Evolutionary conservation across 1,284 basidiomycete genomes (phyloP), one percentile per base, ranked within the genome.

Genomic region (Grifola frondosa): DNA sequence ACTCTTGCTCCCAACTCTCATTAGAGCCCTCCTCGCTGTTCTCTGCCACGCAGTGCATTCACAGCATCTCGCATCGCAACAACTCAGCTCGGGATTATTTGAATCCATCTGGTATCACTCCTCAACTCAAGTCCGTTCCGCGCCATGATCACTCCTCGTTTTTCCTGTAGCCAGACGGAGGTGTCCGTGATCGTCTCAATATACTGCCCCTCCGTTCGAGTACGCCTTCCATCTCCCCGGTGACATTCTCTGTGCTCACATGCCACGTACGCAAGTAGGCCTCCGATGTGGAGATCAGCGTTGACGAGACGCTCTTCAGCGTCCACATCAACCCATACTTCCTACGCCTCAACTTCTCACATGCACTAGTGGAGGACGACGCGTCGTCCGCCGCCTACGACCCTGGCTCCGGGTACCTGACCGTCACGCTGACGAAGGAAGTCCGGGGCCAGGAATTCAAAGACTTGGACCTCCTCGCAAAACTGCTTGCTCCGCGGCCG

Each of bases 261-360:
- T 56, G 22, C 12, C 64, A 40, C 24, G 29, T 20, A 22, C 42
- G 52, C 49, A 62, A 59, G 61, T 64, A 90, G 87, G 85, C 88
- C 19, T 77, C 83, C 33, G 88, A 91, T 48, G 77, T 83, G 26
- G 88, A 91, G 60, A 81, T 89, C 50, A 72, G 84, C 52, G 79
- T 89, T 44, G 84, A 88, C 52, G 79, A 78, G 44, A 77, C 77
- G 25, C 64, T 84, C 32, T 73, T 91, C 60, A 80, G 79, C n/a
- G 66, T 88, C 30, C 81, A 91, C 58, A 76, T 90, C 59, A 85
- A 83, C 48, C 88, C 88, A 4, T 91, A 91, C 59, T 91, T 85
- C 57, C 72, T 91, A 42, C 82, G 88, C 3, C 72, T 91, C 47
- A 80, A 80, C 56, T 87, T 91, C 58, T 69, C 82, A 22, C 72